Base-by-base conservation (phyloP, 768 basidiomycete genomes). In the Tulasnella sp. region DNA sequence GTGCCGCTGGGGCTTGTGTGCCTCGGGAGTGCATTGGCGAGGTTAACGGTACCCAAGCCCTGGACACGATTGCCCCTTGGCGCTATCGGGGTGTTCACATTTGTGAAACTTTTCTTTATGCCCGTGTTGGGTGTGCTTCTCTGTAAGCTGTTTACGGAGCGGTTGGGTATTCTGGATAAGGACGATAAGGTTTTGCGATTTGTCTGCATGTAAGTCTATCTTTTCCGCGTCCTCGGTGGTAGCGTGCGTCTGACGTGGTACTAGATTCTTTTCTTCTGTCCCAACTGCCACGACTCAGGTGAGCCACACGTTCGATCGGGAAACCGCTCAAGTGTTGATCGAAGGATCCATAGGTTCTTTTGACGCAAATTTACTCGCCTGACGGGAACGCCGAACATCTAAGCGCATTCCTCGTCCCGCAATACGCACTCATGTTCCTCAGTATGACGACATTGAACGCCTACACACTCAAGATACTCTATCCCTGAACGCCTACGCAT, bases 331-430 rank as follows among this genome's bases (percentile, higher is more conserved):
- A n/a, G n/a, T n/a, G n/a, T n/a, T n/a, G n/a, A 21, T 49, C 34
- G 40, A 36, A 62, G 3, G 23, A 60, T 3, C 15, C 42, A 2
- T 61, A 83, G 75, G 81, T 83, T 0, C 76, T 75, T 56, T 67
- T 84, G 35, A 83, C 81, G 1, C 81, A 84, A 62, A 75, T 81
- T 7, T 78, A 81, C 63, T 82, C 80, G 43, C 80, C 77, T 2
- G 81, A 79, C 1, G 83, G 84, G 25, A 73, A 69, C 27, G 79
- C 81, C 4, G 79, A 81, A 46, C 75, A 82, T 62, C 67, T 84
- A 3, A 72, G 80, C 1, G 71, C 77, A 4, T 83, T 83, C 63
- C 69, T 84, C 43, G 78, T 84, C 34, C 81, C 80, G 11, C 83
- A 74, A 61, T 76, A 74, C 59, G 56, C 67, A 12, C 63, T 76